Base-by-base conservation (phyloP, 2,329 filamentous ascomycete genomes). In the Fusarium setosum region DNA sequence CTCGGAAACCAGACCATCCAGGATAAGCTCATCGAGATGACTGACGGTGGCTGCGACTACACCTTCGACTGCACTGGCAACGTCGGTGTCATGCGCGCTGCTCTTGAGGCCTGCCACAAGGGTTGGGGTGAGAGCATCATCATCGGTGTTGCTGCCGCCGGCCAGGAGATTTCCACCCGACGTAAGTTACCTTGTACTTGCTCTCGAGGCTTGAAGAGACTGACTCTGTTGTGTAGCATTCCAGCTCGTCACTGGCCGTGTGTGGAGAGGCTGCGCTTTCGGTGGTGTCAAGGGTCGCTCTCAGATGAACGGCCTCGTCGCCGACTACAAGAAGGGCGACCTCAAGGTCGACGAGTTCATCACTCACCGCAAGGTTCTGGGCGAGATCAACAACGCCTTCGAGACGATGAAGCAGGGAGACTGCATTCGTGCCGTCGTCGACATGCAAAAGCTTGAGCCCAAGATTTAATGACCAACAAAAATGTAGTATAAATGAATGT, bases 321-420 rank as follows among this genome's bases (percentile, higher is more conserved):
- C 89, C 70, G 95, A 98, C 81, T 99, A 99, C 83, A 86, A 96
- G 79, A 86, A 87, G 52, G 94, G 94, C 72, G 88, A 91, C 76
- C 90, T 99, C 76, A 98, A 97, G 90, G 96, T 98, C 42, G 95
- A 98, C 77, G 96, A 99, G 84, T 98, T 98, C 84, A 98, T 99
- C 83, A 99, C 96, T 29, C 96, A 99, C 84, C 90, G 94, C 72
- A 93, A 97, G 83, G 87, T 86, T 5, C 84, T 99, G 41, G 82
- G 83, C 61, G 88, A 92, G 74, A 97, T 99, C 81, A 98, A 98
- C 85, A 83, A 86, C 50, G 95, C 94, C 18, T 99, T 97, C 75
- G 88, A 93, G 68, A 89, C 91, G 72, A 99, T 99, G 96, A 96
- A 97, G 86, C 86, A 89, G 61, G 96, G 96, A 59, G 94, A 98